These are phyloP conservation scores for Xylaria curta DNA, from an alignment of 495 filamentous ascomycete species.

Conservation along the genomic window DNA sequence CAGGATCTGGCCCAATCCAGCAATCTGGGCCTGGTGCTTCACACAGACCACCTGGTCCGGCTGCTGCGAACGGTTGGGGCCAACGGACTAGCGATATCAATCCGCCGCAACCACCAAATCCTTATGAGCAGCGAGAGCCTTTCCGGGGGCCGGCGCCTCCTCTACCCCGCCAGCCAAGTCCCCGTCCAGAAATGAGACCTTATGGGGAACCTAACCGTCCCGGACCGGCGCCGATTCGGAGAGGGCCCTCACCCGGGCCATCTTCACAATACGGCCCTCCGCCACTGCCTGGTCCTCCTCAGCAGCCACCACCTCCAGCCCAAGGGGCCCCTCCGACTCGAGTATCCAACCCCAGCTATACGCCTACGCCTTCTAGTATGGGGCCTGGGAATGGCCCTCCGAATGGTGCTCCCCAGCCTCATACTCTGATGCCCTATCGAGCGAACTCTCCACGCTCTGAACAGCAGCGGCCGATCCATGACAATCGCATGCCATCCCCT, in stretches of 20 bases:
- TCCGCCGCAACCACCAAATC: constrained; percentile 74
- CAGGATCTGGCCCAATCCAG: constrained; percentile 67
- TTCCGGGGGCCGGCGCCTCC: constrained; percentile 67
- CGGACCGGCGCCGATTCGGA: constrained; percentile 51
- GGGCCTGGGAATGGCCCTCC: constrained; percentile 45
- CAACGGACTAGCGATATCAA: constrained; percentile 79
- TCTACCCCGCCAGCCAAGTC: constrained; percentile 70
- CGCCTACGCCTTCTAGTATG: constrained; percentile 63
- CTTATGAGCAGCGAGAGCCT: constrained; percentile 76
- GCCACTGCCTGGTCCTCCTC: constrained; percentile 58
- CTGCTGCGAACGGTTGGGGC: constrained; percentile 70
- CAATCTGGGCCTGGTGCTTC: constrained; percentile 59
- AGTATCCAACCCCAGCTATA: constrained; percentile 75
- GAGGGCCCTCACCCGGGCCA: constrained; percentile 55
- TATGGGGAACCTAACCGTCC: constrained; percentile 77
- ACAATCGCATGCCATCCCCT: constrained; percentile 84
- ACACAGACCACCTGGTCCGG: constrained; percentile 68
- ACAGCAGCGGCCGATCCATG: constrained; percentile 78
- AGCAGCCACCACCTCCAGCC: constrained; percentile 43
- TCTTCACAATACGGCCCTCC: constrained; percentile 68
- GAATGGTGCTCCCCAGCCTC: constrained; percentile 71
- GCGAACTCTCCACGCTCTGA: constrained; percentile 80
- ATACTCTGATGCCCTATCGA: constrained; percentile 79
- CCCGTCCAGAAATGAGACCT: constrained; percentile 71
- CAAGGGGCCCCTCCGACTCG: constrained; percentile 58